Base-by-base conservation (phyloP, 768 basidiomycete species). In the Galerina sulciceps region DNA sequence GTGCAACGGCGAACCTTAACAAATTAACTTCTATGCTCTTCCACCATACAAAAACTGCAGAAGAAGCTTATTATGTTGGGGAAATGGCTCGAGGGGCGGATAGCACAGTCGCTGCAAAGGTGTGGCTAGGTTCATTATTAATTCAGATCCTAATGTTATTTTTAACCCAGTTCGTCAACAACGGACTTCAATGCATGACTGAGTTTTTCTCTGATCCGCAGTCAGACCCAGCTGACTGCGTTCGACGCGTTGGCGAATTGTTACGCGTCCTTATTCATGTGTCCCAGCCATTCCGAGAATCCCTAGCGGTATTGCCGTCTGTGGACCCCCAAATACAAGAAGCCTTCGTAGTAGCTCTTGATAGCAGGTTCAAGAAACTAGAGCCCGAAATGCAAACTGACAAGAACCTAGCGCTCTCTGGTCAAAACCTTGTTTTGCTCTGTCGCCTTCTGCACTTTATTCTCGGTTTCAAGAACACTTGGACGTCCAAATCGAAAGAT, bases 61-160 rank as follows among this genome's bases (percentile, higher is more conserved):
- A 93, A 63, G 89, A 93, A 71, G 91, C 90, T 0, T 89, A 87
- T 61, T 90, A 92, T 64, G 86, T 93, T 5, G 89, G 89, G n/a
- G 89, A 91, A 68, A 89, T 93, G 82, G 82, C 88, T 17, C 81
- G 82, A 62, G 89, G 88, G 26, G 87, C 88, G 9, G 87, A 88
- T 45, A 80, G 76, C 43, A 74, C 79, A 0, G 85, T 94, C 34
- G 88, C 86, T 4, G 81, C 80, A 52, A 92, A 90, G 83, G 91
- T 90, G 63, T 42, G 70, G 53, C 20, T 47, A 34, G 47, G 31
- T 55, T 55, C 13, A 10, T 41, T 26, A 26, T 53, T 40, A 26
- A 8, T 43, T 20, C 42, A 58, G 35, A 63, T 15, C 34, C 40
- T 43, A 51, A 59, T 20, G 31, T 51, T 20, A 4, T 38, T 51